A percentile compares a stretch with the other conserved stretches of the same genome.
phyloP scores from a whole-genome alignment of 805 yeast species.

The Starmerella etchellsii region DNA sequence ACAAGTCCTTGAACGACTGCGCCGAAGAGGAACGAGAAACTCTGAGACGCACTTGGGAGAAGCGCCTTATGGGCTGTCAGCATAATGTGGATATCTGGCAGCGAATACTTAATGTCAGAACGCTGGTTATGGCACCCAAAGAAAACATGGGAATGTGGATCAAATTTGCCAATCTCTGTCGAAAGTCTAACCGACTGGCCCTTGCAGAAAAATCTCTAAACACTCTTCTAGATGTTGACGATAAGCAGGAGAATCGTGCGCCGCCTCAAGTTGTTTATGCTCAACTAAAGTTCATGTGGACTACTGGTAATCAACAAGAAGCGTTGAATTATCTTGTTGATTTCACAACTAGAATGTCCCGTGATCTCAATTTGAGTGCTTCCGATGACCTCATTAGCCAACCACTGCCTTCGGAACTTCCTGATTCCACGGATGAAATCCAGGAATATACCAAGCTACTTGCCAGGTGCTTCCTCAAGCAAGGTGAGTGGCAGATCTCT shows the following conservation, averaged over 20 bases:
- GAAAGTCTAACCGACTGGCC: conserved; percentile 85
- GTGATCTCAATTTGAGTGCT: conserved; percentile 74
- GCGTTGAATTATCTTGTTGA: conserved; percentile 78
- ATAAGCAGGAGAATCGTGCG: conserved; percentile 45
- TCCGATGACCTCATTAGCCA: conserved; percentile 69
- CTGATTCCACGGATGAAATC: conserved; percentile 55
- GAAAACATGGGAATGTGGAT: conserved; percentile 98
- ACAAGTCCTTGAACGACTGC: conserved; percentile 71
- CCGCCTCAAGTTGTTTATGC: conserved; percentile 97
- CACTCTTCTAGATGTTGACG: conserved; percentile 34
- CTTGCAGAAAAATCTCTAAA: conserved; percentile 86
- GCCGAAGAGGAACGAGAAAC: conserved; percentile 58
- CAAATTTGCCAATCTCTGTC: conserved; percentile 88
- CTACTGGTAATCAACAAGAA: conserved; percentile 75
- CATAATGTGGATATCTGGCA: conserved; percentile 99
- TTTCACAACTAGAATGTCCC: conserved; percentile 82
- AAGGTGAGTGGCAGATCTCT: conserved; percentile 96
- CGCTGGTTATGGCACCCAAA: conserved; percentile 84
- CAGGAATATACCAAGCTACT: conserved; percentile 71
- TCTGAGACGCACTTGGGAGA: conserved; percentile 88
- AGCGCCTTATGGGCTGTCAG: conserved; percentile 84
- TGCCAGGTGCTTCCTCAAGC: conserved; percentile 90
- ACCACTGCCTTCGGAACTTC: conserved; percentile 59
- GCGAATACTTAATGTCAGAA: conserved; percentile 81
- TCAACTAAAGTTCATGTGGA: conserved; percentile 94